phyloP scores from a whole-genome alignment of 73 alveolate species.

The Tetrahymena thermophila region DNA sequence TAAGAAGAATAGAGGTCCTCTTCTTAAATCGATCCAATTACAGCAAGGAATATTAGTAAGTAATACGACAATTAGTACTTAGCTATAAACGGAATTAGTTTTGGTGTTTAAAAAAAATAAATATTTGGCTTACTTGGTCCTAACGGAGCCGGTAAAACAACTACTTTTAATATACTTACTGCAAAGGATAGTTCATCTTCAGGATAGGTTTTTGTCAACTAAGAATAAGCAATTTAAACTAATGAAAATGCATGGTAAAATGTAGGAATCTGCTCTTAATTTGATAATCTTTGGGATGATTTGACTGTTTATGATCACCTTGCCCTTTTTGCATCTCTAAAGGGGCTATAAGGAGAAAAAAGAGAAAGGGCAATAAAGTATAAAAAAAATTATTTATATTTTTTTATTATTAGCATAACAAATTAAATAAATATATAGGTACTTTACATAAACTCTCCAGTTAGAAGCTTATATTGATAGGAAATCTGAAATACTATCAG shows the following conservation, averaged over 20 bases:
- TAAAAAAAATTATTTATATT: background rate
- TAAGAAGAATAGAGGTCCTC: conserved; percentile 8
- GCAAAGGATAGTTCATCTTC: background rate
- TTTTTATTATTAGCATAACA: background rate
- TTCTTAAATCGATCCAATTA: conserved; percentile 11
- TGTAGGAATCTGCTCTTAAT: conserved; percentile 61
- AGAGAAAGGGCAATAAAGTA: background rate
- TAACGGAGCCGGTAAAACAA: conserved; percentile 86
- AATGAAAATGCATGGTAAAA: background rate
- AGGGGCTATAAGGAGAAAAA: conserved; percentile 31
- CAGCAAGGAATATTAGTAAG: conserved; percentile 36
- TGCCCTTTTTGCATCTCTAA: conserved; percentile 28
- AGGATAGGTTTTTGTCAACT: background rate
- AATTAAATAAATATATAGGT: background rate
- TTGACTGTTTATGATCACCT: conserved; percentile 64
- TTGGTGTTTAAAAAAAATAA: conserved; percentile 56
- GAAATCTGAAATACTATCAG: conserved; percentile 52
- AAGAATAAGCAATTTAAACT: conserved; percentile 14
- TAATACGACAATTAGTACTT: conserved; percentile 32
- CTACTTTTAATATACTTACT: conserved; percentile 69
- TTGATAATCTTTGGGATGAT: conserved; percentile 57
- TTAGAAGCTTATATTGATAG: conserved; percentile 34
- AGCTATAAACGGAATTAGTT: conserved; percentile 58
- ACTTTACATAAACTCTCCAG: conserved; percentile 48
- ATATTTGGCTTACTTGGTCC: conserved; percentile 80